phyloP scores from a whole-genome alignment of 768 basidiomycete species.

The Psilocybe tampanensis region DNA sequence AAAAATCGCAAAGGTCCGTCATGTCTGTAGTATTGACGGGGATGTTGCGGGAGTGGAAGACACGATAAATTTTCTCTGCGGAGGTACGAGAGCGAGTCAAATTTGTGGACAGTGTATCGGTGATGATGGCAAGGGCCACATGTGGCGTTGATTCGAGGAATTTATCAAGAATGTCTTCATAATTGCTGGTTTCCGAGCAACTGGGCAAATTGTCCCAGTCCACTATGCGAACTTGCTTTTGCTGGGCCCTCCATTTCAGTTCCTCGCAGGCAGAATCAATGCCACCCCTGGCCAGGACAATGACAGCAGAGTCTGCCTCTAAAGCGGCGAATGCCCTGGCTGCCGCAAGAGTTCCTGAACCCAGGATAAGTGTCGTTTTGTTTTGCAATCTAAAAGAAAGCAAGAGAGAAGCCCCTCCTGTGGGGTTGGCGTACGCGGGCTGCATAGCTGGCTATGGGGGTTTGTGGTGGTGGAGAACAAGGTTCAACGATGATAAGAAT shows the following conservation, averaged over 20 bases:
- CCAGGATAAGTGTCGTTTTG: slow-evolving; percentile 69
- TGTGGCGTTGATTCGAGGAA: slow-evolving; percentile 39
- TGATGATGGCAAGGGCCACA: slow-evolving; percentile 68
- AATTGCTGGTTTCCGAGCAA: slow-evolving; percentile 34
- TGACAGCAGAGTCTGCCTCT: slow-evolving; percentile 75
- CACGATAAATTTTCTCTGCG: slow-evolving; percentile 55
- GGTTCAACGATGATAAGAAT: not conserved
- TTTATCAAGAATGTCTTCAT: slow-evolving; percentile 47
- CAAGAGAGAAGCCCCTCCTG: slow-evolving; percentile 70
- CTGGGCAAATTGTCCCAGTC: slow-evolving; percentile 52
- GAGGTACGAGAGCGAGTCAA: slow-evolving; percentile 50
- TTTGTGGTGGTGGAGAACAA: not conserved
- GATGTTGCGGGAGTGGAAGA: slow-evolving; percentile 61
- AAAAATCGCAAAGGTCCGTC: slow-evolving; percentile 86
- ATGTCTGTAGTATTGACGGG: slow-evolving; percentile 89
- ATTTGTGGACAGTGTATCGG: slow-evolving; percentile 65
- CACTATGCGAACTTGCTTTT: slow-evolving; percentile 57
- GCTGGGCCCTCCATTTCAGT: slow-evolving; percentile 60
- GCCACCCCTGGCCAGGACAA: slow-evolving; percentile 61
- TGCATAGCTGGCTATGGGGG: slow-evolving; percentile 13
- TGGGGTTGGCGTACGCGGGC: slow-evolving; percentile 17
- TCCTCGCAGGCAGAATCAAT: slow-evolving; percentile 63
- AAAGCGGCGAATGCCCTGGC: slow-evolving; percentile 81
- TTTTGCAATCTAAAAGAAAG: slow-evolving; percentile 69
- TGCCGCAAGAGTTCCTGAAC: slow-evolving; percentile 80